Base-by-base conservation (phyloP, 345 rosid genomes). In the Boechera divaricarpa region DNA sequence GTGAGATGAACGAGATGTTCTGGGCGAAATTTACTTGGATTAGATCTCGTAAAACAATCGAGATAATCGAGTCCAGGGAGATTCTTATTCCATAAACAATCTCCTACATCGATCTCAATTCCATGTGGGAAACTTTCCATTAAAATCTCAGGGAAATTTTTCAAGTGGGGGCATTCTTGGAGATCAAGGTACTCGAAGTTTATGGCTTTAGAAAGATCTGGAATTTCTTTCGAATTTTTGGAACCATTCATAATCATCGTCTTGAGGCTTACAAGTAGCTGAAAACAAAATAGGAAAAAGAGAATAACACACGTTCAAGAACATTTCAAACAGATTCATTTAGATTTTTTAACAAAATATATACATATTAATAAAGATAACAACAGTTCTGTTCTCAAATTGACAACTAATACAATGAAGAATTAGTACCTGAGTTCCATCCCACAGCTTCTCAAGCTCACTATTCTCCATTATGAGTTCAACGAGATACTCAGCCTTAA, bases 391-490 rank as follows among this genome's bases (percentile, higher is more conserved):
- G 29, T 28, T 28, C 29, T 28, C 2, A 28, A 28, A 28, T 28
- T 28, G 29, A 28, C 29, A 28, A 28, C 29, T 28, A 28, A 28
- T 28, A 28, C 2, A 28, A 28, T 28, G 2, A 2, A 28, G 3
- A 28, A 16, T 16, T 5, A 10, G 18, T 42, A 57, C 74, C 74
- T 24, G 56, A 26, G 11, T 31, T 31, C 73, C 78, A n/a, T 67
- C 59, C 78, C 78, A 67, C 15, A 67, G 0, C 52, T 16, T 75
- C 47, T 57, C 60, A 33, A 75, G 72, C 13, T 55, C 57, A 26
- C 78, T 74, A 1, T 33, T 0, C 6, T 3, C 2, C 53, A 73
- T 15, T 1, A 2, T 38, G 24, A 73, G 77, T 28, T 73, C 39
- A 63, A 63, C 63, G 6, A 73, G 45, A 63, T 1, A 7, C 5